Evolutionary conservation across 2,329 filamentous ascomycete genomes (phyloP), one percentile per base, ranked within the genome.

Genomic region (Sarocladium brachiariae): DNA sequence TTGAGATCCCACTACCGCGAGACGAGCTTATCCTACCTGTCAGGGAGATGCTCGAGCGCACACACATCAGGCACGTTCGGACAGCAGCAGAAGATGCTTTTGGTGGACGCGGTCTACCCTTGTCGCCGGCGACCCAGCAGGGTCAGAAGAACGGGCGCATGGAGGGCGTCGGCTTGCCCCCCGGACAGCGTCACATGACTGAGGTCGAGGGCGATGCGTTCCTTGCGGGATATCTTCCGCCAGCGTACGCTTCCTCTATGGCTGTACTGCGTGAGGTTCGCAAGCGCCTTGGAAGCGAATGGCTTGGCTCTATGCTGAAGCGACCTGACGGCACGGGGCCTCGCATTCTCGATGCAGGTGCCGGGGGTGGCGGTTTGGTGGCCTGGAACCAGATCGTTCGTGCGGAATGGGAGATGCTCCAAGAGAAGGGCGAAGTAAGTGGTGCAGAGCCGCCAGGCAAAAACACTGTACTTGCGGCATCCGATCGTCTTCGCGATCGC

Each of bases 401-500:
- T 54, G 86, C 91, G 0, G 91, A 97, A 63, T 95, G 87, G 84
- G 81, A 87, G 50, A 63, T 84, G 1, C 77, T 91, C 68, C 77
- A 63, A 23, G 77, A 81, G 3, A 69, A 73, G 27, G 71, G 71
- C 0, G 67, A 73, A 27, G 65, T 62, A 0, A 56, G 59, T 21
- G 72, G 68, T 1, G 62, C 67, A 0, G 64, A 72, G 2, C 80
- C 83, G 1, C 73, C 78, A 2, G 87, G 89, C 1, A 89, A 86
- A 63, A 86, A 87, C 50, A 91, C 89, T 0, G 90, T 95, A 1
- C 70, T 97, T 2, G 82, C 87, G 2, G 89, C 84, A 0, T 87
- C 89, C 0, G 81, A 89, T 54, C 71, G 81, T 2, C 73, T 99
- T 24, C 82, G 90, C 16, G 75, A 87, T 51, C 85, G 90, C 27